phyloP scores from a whole-genome alignment of 192 early-diverging fungal species.

The Entomortierella parvispora region DNA sequence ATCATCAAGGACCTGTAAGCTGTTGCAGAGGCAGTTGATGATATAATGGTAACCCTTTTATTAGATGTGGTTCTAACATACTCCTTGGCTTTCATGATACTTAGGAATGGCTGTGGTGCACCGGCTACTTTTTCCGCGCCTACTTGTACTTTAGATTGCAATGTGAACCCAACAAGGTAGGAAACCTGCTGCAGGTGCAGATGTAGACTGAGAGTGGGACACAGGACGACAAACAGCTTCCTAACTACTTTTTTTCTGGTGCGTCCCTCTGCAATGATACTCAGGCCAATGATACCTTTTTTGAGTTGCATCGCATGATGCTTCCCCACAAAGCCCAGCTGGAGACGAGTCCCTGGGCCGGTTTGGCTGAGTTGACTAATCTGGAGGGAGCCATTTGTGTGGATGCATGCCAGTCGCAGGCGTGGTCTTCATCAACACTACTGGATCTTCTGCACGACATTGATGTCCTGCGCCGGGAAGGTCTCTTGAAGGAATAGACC shows the following conservation, averaged over 20 bases:
- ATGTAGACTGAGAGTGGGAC: too few relatives aligned
- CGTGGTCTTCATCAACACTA: slow-evolving; percentile 87
- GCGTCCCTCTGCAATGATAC: not conserved
- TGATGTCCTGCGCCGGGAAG: slow-evolving; percentile 19
- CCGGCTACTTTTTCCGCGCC: slow-evolving; percentile 90
- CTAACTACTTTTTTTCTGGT: not conserved
- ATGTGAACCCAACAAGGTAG: slow-evolving; percentile 30
- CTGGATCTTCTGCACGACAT: slow-evolving; percentile 74
- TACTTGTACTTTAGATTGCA: slow-evolving; percentile 72
- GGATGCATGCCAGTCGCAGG: slow-evolving; percentile 92
- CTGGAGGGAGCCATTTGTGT: slow-evolving; percentile 80
- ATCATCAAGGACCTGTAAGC: slow-evolving; percentile 91
- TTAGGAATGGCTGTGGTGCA: slow-evolving; percentile 97
- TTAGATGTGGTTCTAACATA: too few relatives aligned
- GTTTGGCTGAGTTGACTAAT: slow-evolving; percentile 98
- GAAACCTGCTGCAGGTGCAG: too few relatives aligned
- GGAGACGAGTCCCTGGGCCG: slow-evolving; percentile 79
- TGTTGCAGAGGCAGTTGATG: not conserved
- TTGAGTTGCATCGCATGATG: slow-evolving; percentile 76
- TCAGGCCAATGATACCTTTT: slow-evolving; percentile 61
- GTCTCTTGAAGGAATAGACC: slow-evolving; percentile 5
- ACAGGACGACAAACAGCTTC: not conserved
- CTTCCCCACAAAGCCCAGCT: slow-evolving; percentile 83
- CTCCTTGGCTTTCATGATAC: too few relatives aligned
- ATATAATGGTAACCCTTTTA: not conserved